phyloP scores from a whole-genome alignment of 306 rosid genomes.

The Hippophae tibetana region DNA sequence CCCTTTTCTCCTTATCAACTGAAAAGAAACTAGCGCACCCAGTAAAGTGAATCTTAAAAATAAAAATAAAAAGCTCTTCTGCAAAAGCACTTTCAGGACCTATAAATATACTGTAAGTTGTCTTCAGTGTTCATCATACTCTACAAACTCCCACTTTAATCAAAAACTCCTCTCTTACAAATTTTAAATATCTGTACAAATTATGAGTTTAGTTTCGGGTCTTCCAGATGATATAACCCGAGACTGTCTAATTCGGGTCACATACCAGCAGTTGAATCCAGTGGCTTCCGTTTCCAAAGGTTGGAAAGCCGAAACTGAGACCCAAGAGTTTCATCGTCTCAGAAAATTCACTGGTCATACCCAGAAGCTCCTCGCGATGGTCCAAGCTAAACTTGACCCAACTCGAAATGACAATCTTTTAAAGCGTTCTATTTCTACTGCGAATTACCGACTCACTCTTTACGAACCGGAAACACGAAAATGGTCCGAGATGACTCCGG shows the following conservation, averaged over 20 bases:
- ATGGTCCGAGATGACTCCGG: conserved; percentile 42
- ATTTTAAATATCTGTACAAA: no score
- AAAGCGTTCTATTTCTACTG: conserved; percentile 17
- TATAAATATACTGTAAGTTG: no score
- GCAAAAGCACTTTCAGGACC: no score
- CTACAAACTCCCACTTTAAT: no score
- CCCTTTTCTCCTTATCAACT: no score
- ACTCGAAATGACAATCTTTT: neutral
- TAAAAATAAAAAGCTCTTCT: no score
- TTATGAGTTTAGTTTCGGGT: conserved; percentile 58
- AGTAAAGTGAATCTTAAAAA: no score
- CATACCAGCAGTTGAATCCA: conserved; percentile 27
- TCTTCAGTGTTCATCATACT: no score
- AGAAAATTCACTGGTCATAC: conserved; percentile 25
- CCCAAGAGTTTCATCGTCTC: conserved; percentile 47
- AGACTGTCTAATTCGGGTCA: conserved; percentile 44
- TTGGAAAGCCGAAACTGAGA: conserved; percentile 46
- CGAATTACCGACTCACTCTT: conserved; percentile 36
- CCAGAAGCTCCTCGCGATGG: conserved; percentile 42
- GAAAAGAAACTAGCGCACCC: no score
- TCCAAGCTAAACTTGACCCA: conserved; percentile 36
- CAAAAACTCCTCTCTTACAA: no score
- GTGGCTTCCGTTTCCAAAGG: conserved; percentile 37
- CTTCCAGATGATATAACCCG: conserved; percentile 58
- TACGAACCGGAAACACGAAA: conserved; percentile 33